phyloP scores from a whole-genome alignment of 2,329 filamentous ascomycete species.

The Simplicillium aogashimaense region DNA sequence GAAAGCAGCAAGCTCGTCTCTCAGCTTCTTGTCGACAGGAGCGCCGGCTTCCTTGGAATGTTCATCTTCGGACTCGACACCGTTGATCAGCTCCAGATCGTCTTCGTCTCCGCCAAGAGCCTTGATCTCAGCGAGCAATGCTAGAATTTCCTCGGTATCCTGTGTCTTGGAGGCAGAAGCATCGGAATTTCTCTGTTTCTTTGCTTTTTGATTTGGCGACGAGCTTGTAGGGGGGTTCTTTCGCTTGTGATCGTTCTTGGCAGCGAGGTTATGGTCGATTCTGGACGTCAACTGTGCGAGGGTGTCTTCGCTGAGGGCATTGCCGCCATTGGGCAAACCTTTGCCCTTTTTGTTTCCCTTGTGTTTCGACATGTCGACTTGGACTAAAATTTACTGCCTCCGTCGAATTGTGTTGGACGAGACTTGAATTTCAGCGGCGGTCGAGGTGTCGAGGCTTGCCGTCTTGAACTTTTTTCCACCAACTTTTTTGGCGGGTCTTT shows the following conservation, averaged over 20 bases:
- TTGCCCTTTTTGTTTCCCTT: constrained; percentile 25
- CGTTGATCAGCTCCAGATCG: constrained; percentile 51
- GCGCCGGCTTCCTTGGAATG: constrained; percentile 19
- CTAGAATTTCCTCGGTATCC: constrained; percentile 16
- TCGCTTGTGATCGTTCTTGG: constrained; percentile 29
- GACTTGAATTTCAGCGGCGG: too few relatives aligned
- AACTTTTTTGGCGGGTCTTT: constrained; percentile 8
- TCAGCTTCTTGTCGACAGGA: constrained; percentile 29
- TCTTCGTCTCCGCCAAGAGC: constrained; percentile 56
- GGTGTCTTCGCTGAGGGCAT: constrained; percentile 36
- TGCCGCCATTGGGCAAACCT: constrained; percentile 9
- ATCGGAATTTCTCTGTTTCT: constrained; percentile 25
- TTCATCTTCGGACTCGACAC: constrained; percentile 31
- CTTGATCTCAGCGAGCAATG: constrained; percentile 52
- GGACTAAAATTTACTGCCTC: background rate
- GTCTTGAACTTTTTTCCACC: background rate
- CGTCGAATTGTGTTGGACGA: constrained; percentile 3
- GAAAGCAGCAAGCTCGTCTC: constrained; percentile 24
- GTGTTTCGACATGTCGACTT: constrained; percentile 17
- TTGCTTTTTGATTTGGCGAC: constrained; percentile 21
- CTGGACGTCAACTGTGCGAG: constrained; percentile 44
- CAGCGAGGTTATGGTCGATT: constrained; percentile 41
- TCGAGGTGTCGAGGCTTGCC: constrained; percentile 2
- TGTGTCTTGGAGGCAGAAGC: constrained; percentile 15
- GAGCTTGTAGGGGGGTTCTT: constrained; percentile 29